Conservation (phyloP, 2,329 filamentous ascomycete species). For the Claviceps africana region DNA sequence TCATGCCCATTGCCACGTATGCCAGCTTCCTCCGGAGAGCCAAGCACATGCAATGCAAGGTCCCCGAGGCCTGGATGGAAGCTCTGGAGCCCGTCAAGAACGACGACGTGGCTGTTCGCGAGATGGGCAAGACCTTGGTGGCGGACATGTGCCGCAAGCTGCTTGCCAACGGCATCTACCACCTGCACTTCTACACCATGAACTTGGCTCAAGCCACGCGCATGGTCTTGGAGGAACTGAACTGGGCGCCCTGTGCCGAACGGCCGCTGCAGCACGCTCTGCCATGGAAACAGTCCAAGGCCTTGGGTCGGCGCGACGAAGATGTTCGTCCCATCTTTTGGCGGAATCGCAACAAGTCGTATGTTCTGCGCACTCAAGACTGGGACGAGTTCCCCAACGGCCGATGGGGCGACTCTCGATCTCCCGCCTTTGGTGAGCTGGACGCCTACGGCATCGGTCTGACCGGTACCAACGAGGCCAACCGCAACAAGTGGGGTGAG, state of each 20-base stretch:
- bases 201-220: constrained; percentile 88
- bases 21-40: constrained; percentile 82
- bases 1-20: constrained; percentile 85
- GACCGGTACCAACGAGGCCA: constrained; percentile 89
- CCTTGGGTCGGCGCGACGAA: constrained; percentile 74
- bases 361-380: constrained; percentile 87
- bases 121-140: constrained; percentile 75
- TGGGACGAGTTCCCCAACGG: constrained; percentile 99
- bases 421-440: constrained; percentile 88
- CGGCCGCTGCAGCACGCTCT: constrained; percentile 77
- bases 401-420: constrained; percentile 93
- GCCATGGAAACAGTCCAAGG: constrained; percentile 91
- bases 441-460: constrained; percentile 89
- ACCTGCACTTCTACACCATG: constrained; percentile 99
- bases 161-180: constrained; percentile 65
- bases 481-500: constrained; percentile 87
- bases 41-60: constrained; percentile 76
- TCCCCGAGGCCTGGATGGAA: constrained; percentile 70
- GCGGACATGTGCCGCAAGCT: constrained; percentile 83
- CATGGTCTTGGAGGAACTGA: constrained; percentile 84
- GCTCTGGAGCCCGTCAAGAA: constrained; percentile 89
- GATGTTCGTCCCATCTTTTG: constrained; percentile 98
- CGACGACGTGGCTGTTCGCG: constrained; percentile 82
- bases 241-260: constrained; percentile 62
- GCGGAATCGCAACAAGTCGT: constrained; percentile 93